Percentiles rank a stretch among this genome's conserved stretches.
phyloP scores from a whole-genome alignment of 2,329 filamentous ascomycete genomes.

The Aspergillus transmontanensis region DNA sequence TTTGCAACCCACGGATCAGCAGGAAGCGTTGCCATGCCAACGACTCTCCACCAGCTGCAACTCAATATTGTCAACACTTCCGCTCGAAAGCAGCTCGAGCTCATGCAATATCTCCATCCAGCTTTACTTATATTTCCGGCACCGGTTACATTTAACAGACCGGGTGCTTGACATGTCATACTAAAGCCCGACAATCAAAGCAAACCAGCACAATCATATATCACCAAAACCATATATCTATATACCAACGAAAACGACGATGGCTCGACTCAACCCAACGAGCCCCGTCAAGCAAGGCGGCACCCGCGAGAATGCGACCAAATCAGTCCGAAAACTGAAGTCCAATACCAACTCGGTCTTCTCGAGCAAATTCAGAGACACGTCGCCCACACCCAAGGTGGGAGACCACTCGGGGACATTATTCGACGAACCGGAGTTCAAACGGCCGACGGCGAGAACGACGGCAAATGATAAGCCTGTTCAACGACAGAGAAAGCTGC shows the following conservation, averaged over 20 bases:
- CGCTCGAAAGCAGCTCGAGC: background rate
- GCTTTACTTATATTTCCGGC: background rate
- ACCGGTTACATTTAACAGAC: no score
- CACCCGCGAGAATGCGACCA: background rate
- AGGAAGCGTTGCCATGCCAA: background rate
- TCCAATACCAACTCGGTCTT: background rate
- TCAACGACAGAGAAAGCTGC: conserved; percentile 17
- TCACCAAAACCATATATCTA: background rate
- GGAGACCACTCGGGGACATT: conserved; percentile 4
- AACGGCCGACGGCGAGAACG: conserved; percentile 5
- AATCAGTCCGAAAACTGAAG: conserved; percentile 2
- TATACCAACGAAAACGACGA: conserved; percentile 12
- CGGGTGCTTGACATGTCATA: background rate
- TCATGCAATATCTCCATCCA: background rate
- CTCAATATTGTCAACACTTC: conserved; percentile 1
- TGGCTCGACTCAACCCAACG: conserved; percentile 32
- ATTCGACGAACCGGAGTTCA: conserved; percentile 16
- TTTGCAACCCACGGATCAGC: background rate
- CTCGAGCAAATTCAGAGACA: background rate
- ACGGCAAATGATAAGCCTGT: conserved; percentile 11
- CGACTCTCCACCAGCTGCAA: background rate
- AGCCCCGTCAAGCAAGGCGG: conserved; percentile 20
- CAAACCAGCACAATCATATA: background rate
- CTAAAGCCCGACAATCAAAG: background rate
- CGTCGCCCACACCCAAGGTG: background rate